Evolutionary conservation across 495 filamentous ascomycete genomes (phyloP), one percentile per base, ranked within the genome.

Genomic region (Sphaerosporella brunnea): DNA sequence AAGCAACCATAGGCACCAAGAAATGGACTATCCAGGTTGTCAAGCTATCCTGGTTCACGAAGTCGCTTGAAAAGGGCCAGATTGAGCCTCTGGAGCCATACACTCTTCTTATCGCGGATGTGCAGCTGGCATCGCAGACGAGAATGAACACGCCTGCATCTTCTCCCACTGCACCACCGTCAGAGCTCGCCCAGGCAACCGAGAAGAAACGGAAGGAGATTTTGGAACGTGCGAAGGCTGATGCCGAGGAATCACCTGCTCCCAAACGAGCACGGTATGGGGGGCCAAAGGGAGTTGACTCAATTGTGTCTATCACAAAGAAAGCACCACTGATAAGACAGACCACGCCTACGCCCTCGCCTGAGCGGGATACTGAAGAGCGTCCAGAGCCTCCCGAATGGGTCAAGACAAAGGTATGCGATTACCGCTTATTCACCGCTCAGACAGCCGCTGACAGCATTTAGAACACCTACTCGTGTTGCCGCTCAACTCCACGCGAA

Each of bases 401-500:
- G 39, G 16, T 43, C 3, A 19, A 5, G 13, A 26, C 10, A 23
- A 43, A 43, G 20, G 39, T 43, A 43, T 24, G 16, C 13, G 19
- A 39, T 39, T 16, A 7, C 19, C 36, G 36, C 8, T 39, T 7
- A 7, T 39, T 32, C 28, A 32, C 5, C 28, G 7, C 28, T 32
- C n/a, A 32, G 13, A 5, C 28, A 5, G 28, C 13, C 5, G 5
- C 28, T 32, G 7, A 32, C 28, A 32, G 13, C 28, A 5, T 32
- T 13, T 15, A 37, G 35, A 70, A 78, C 9, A 67, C 73, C 2
- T 93, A 85, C 58, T 77, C 86, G 10, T 96, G 90, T 53, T 70
- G 92, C 61, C 80, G 92, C 23, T 74, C 75, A 1, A 79, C 84
- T 1, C 82, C 81, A 0, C 53, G 72, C 0, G 65, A 76, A 38